Evolutionary conservation across 2,329 filamentous ascomycete species (phyloP).

Genomic region (Hypomyces rosellus): DNA sequence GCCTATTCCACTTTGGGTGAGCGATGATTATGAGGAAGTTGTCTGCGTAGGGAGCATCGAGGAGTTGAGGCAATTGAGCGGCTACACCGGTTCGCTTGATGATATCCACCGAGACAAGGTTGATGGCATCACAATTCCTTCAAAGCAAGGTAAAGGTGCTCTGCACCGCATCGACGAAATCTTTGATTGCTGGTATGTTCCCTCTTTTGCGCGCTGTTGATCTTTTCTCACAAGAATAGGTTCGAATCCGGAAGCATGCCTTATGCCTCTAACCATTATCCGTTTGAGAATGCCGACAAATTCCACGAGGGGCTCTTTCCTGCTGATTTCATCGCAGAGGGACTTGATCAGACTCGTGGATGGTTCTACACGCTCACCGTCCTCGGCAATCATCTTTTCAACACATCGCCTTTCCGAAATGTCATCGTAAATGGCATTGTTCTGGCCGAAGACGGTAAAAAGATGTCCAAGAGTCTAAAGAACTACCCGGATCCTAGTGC

Average conservation of each 20-base stretch:
- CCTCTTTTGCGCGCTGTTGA: background rate
- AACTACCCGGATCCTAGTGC: constrained; percentile 86
- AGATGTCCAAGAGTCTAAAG: constrained; percentile 96
- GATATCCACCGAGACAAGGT: constrained; percentile 92
- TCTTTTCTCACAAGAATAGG: constrained; percentile 1
- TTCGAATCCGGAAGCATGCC: constrained; percentile 93
- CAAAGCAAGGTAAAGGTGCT: constrained; percentile 75
- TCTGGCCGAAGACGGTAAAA: constrained; percentile 90
- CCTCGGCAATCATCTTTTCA: constrained; percentile 81
- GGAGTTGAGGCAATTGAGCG: constrained; percentile 78
- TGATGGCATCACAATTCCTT: constrained; percentile 90
- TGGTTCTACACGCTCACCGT: constrained; percentile 96
- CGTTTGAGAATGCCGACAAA: constrained; percentile 78
- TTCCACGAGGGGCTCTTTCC: constrained; percentile 72
- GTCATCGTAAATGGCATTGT: constrained; percentile 96
- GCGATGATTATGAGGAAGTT: constrained; percentile 79
- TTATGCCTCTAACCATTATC: constrained; percentile 84
- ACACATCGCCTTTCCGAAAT: constrained; percentile 82
- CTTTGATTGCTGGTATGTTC: constrained; percentile 79
- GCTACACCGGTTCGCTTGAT: constrained; percentile 71
- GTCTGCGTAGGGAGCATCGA: constrained; percentile 80
- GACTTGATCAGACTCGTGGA: constrained; percentile 85
- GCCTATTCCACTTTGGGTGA: constrained; percentile 85
- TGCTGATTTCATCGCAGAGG: constrained; percentile 90
- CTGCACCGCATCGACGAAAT: constrained; percentile 78